Base-by-base conservation (phyloP, 306 rosid genomes). In the Purshia tridentata region DNA sequence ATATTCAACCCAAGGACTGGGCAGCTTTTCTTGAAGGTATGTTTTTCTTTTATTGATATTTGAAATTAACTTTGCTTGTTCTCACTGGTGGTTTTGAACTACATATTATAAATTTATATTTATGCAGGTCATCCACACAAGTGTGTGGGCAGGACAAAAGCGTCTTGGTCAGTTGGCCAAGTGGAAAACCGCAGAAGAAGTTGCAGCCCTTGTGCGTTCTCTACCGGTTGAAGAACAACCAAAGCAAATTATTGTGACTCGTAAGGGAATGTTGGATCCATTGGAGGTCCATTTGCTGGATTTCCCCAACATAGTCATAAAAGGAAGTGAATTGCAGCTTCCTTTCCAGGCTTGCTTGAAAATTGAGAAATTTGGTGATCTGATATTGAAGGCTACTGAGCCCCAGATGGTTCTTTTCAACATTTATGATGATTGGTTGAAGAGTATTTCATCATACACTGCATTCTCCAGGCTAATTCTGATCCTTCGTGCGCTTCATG, bases 141-240 rank as follows among this genome's bases (percentile, higher is more conserved):
- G 99, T 86, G 99, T 94, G 2, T 94, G 99, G 99, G 99, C 99
- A 62, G 99, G 99, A 70, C 99, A 94, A 85, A 94, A 94, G 84
- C 99, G 99, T 88, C 99, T 94, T 72, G 99, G 99, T 67, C 99
- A 94, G 86, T 78, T 94, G 87, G 99, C 99, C 4, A 94, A 94
- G 90, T 94, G 99, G 99, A 94, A 94, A 85, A 94, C 99, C 37
- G 99, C 99, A 11, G 99, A 94, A 82, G 99, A 95, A 88, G 99
- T 94, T 80, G 99, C 99, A 59, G 99, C 99, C 29, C 96, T 94
- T 76, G 99, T 94, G 76, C 90, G 99, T 60, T 94, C 99, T 58
- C 74, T 94, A 81, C 99, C 99, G 8, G 99, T 94, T 49, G 99
- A 94, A 78, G 99, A 94, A 75, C 97, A 94, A 84, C 99, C 99